phyloP scores from a whole-genome alignment of 176 grass and related monocot genomes.

The Metroxylon sagu region DNA sequence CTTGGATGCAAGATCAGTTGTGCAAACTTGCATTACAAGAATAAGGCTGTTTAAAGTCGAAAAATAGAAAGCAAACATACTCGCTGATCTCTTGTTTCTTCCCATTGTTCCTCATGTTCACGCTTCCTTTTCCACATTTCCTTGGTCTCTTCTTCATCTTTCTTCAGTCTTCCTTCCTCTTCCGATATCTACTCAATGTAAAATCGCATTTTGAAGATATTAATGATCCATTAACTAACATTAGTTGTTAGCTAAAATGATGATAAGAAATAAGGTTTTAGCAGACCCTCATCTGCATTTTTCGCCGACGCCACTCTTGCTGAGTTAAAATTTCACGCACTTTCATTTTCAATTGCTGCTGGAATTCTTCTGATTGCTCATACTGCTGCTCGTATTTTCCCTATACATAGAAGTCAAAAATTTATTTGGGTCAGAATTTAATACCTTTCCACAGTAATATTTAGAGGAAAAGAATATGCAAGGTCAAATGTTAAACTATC shows the following conservation, averaged over 20 bases:
- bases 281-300: slow-evolving; percentile 98
- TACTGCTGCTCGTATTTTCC: slow-evolving; percentile 88
- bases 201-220: slow-evolving; percentile 4
- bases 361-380: slow-evolving; percentile 90
- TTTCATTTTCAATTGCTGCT: slow-evolving; percentile 86
- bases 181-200: slow-evolving; percentile 68
- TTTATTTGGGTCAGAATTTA: not conserved
- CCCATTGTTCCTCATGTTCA: slow-evolving; percentile 98
- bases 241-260: no score
- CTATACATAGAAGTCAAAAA: slow-evolving; percentile 29
- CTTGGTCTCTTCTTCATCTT: slow-evolving; percentile 99
- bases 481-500: no score
- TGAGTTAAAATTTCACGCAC: slow-evolving; percentile 96
- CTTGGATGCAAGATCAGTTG: no score
- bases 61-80: slow-evolving; percentile 39
- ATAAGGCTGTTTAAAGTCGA: no score
- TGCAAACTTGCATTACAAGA: no score
- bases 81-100: slow-evolving; percentile 84
- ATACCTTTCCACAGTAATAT: no score
- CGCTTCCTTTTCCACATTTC: slow-evolving; percentile 99
- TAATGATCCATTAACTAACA: no score
- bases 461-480: no score
- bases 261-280: not conserved
- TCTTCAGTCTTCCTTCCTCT: slow-evolving; percentile 99
- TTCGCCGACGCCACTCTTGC: slow-evolving; percentile 90